Evolutionary conservation across 2,329 filamentous ascomycete species (phyloP), one percentile per base, ranked within the genome.

Genomic region (Blastomyces parvus): DNA sequence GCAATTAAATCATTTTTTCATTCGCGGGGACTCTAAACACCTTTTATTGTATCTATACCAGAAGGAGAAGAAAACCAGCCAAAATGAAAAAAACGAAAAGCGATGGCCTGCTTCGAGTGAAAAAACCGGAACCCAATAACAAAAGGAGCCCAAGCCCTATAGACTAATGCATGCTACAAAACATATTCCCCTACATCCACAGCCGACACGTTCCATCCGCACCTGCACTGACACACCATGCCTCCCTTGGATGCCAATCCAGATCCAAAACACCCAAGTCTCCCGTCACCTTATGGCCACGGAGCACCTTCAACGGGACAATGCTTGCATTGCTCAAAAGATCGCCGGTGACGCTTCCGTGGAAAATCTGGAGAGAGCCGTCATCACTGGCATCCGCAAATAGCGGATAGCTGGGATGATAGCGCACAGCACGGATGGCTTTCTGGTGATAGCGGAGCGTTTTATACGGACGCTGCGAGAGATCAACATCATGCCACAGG

Each of bases 371-470:
- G 68, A 97, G 79, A 25, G 88, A 91, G 36, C 94, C 94, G 74
- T 99, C 94, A 74, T 99, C 95, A 74, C 89, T 94, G 25, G 91
- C 91, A 74, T 97, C 93, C 0, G 92, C 94, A 72, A 99, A 97
- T 44, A 99, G 82, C 22, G 94, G 92, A 66, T 87, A 84, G 9
- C 84, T 82, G 64, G 87, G 86, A 77, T 99, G 95, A 77, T 89
- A 99, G 69, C 86, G 87, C 62, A 97, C 94, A 14, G 88, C 86
- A 58, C 95, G 86, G 71, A 99, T 96, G 56, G 94, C 94, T 76
- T 96, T 90, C 65, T 85, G 80, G 79, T 99, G 94, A 80, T 97
- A 99, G 60, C 94, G 86, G 78, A 99, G 87, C 0, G 93, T 97
- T 82, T 97, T 97, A 82, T 96, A 97, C 0, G 94, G 94, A 59